These are phyloP conservation scores for Crithidia mellificae DNA, from an alignment of 208 protist species.

Conservation along the genomic window DNA sequence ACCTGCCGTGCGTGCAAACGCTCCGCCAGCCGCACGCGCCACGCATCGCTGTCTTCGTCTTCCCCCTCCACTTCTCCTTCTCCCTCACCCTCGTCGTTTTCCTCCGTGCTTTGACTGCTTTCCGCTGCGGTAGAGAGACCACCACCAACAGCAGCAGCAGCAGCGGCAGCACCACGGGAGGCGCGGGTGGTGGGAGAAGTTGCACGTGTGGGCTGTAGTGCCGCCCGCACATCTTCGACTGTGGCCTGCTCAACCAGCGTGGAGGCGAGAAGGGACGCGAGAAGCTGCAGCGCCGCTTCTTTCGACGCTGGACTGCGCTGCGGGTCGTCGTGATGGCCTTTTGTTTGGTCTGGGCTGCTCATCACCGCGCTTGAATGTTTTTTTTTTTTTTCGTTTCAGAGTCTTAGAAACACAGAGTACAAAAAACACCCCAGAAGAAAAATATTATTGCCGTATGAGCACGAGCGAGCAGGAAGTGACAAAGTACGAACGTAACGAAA, in stretches of 20 bases:
- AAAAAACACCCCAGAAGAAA: too few relatives aligned
- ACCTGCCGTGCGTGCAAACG: slow-evolving; percentile 20
- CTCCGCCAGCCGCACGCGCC: slow-evolving; percentile 39
- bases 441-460: too few relatives aligned
- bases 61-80: not conserved
- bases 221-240: slow-evolving; percentile 43
- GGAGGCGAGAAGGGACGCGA: slow-evolving; percentile 57
- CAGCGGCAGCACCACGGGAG: too few relatives aligned
- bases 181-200: too few relatives aligned
- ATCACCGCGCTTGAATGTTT: not conserved
- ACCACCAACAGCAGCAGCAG: too few relatives aligned
- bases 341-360: too few relatives aligned
- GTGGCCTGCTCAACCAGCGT: slow-evolving; percentile 49
- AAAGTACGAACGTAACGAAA: too few relatives aligned
- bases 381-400: too few relatives aligned
- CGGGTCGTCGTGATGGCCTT: not conserved
- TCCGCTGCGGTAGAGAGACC: too few relatives aligned
- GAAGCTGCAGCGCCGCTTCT: slow-evolving; percentile 35
- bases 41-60: slow-evolving; percentile 22
- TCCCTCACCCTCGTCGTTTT: not conserved
- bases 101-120: not conserved
- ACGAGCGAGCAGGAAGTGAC: too few relatives aligned
- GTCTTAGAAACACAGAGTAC: too few relatives aligned
- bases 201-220: slow-evolving; percentile 24
- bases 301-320: slow-evolving; percentile 3